These are phyloP conservation scores for Sistotremastrum suecicum DNA, from an alignment of 768 basidiomycete species.

Conservation along the genomic window DNA sequence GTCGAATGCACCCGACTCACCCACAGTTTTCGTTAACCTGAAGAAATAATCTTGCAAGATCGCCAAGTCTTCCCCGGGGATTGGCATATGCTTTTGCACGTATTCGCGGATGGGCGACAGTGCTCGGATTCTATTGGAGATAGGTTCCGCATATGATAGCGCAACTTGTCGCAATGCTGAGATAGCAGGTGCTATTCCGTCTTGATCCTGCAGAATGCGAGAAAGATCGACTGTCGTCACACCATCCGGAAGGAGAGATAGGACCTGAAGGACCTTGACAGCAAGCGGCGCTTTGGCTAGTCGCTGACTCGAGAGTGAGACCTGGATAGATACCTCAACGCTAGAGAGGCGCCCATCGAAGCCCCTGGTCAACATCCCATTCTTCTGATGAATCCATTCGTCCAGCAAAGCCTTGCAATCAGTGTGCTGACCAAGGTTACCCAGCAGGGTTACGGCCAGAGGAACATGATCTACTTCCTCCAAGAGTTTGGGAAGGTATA, in stretches of 20 bases:
- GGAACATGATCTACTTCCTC: constrained; percentile 59
- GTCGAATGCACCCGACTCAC: no score
- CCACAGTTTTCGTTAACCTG: neutral
- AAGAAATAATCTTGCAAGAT: constrained; percentile 10
- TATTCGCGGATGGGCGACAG: constrained; percentile 12
- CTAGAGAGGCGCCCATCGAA: constrained; percentile 12
- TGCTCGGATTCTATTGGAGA: constrained; percentile 7
- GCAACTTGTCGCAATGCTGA: constrained; percentile 6
- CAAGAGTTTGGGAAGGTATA: constrained; percentile 60
- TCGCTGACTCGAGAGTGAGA: constrained; percentile 19
- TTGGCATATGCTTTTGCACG: constrained; percentile 8
- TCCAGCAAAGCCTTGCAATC: constrained; percentile 6
- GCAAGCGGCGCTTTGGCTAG: constrained; percentile 14
- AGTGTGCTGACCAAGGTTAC: constrained; percentile 10
- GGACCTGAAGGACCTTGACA: constrained; percentile 12
- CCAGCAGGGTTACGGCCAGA: constrained; percentile 22
- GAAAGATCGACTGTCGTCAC: constrained; percentile 5
- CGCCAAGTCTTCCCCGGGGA: constrained; percentile 4
- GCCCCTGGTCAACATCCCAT: constrained; percentile 7
- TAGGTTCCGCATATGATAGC: constrained; percentile 7
- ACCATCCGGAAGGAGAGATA: constrained; percentile 19
- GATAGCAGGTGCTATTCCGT: neutral
- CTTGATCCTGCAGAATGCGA: no score
- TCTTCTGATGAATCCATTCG: constrained; percentile 11
- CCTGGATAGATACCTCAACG: constrained; percentile 17